phyloP scores from a whole-genome alignment of 2,329 filamentous ascomycete genomes.

The Geosmithia morbida region DNA sequence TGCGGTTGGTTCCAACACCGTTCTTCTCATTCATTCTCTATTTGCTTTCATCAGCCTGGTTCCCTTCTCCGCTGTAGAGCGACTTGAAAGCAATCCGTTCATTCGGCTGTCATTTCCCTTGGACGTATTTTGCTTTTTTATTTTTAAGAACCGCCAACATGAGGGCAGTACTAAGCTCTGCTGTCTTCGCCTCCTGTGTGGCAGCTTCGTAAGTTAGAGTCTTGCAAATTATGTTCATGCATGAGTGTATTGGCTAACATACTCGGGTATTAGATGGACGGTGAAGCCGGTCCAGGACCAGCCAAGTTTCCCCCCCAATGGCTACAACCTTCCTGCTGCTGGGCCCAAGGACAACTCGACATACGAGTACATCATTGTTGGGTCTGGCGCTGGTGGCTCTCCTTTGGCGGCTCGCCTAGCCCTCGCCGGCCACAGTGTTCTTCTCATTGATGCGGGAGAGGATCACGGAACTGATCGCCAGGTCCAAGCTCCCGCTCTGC shows the following conservation, averaged over 20 bases:
- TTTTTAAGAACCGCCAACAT: neutral
- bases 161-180: slow-evolving; percentile 1
- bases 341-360: slow-evolving; percentile 5
- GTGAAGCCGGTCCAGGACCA: slow-evolving; percentile 4
- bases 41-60: too few species aligned
- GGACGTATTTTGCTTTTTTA: neutral
- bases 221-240: neutral
- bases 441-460: slow-evolving; percentile 47
- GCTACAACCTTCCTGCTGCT: slow-evolving; percentile 4
- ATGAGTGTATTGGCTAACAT: neutral
- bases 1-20: too few species aligned
- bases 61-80: too few species aligned
- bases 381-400: slow-evolving; percentile 45
- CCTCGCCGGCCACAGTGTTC: slow-evolving; percentile 40
- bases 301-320: slow-evolving; percentile 3
- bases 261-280: slow-evolving; percentile 1
- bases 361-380: slow-evolving; percentile 46
- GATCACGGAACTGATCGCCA: slow-evolving; percentile 34
- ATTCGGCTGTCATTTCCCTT: too few species aligned
- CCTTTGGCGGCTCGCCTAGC: slow-evolving; percentile 44
- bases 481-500: slow-evolving; percentile 32
- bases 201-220: slow-evolving; percentile 3
- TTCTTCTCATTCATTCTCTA: too few species aligned
- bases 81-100: too few species aligned
- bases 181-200: slow-evolving; percentile 2